Base-by-base conservation (phyloP, 306 rosid species). In the Bauhinia variegata region DNA sequence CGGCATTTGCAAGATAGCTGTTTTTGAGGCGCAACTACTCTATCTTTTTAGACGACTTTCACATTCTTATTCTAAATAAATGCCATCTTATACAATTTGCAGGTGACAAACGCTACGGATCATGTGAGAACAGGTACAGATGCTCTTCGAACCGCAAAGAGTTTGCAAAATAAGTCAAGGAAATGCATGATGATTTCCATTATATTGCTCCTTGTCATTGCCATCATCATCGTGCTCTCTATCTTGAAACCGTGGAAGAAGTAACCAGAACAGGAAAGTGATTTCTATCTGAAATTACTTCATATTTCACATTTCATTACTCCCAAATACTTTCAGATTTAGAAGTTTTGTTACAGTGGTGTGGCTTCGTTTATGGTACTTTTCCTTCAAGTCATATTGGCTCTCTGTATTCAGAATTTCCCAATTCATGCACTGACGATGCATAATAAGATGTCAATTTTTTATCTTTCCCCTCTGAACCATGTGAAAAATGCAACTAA, bases 101-200 rank as follows among this genome's bases (percentile, higher is more conserved):
- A 92, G 97, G 97, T 92, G 56, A 81, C 87, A 76, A 92, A 89
- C 12, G 82, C 96, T 59, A 91, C 90, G 37, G 96, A 92, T 73
- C 85, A 89, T 54, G 91, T 92, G 60, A 75, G 65, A 63, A 15
- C 72, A 31, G 97, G 96, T 2, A 89, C 82, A 54, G 92, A 82
- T 8, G 92, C 97, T 32, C 87, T 89, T 37, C 76, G 79, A 38
- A 79, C 85, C 3, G 96, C 98, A 3, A 92, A 85, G 83, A 79
- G 78, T 64, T 68, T 89, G 75, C 98, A 87, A 60, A 89, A 72
- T 83, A 84, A 52, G 75, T 83, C 98, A 7, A 85, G 98, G 74
- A 92, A 89, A 71, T 92, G 98, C 95, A 89, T 92, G 96, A 79
- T 89, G 74, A 87, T 89, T 32, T 38, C 88, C 74, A 77, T 89